Percentiles rank a stretch among this genome's conserved stretches.
Evolutionary conservation across 2,329 filamentous ascomycete genomes (phyloP).

Genomic region (Sporothrix variecibatus): DNA sequence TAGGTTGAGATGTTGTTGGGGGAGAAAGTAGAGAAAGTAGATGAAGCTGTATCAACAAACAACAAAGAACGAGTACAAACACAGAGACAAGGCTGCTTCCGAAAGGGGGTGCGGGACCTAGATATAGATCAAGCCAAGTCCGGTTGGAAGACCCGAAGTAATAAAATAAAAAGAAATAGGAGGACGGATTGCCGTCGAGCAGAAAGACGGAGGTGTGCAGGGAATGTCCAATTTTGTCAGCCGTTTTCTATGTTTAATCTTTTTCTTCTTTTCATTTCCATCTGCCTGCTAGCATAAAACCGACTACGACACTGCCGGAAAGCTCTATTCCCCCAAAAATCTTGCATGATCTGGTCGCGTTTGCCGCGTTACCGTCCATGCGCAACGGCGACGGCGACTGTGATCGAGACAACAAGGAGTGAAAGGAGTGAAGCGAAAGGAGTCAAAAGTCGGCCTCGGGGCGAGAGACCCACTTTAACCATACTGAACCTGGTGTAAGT

Average conservation of each 20-base stretch:
- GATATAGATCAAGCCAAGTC: neutral
- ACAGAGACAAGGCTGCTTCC: neutral
- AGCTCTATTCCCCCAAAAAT: neutral
- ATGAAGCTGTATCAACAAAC: neutral
- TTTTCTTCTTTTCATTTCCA: neutral
- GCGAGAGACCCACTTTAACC: neutral
- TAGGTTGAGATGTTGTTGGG: neutral
- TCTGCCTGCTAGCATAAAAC: neutral
- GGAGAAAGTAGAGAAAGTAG: neutral
- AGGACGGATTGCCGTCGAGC: neutral
- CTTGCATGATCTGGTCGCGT: neutral
- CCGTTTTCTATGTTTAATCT: neutral
- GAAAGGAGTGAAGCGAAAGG: neutral
- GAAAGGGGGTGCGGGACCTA: neutral
- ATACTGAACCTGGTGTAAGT: neutral
- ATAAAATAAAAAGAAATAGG: neutral
- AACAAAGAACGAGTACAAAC: neutral
- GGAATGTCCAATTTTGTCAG: neutral
- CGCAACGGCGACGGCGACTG: neutral
- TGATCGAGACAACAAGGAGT: neutral
- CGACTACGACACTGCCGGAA: neutral
- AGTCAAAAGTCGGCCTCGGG: constrained; percentile 3
- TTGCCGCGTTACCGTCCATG: neutral
- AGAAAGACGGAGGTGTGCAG: neutral
- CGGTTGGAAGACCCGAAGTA: neutral